A percentile compares a stretch with the other conserved stretches of the same genome.
These are phyloP conservation scores for Nannochloropsis gaditana DNA, from an alignment of 108 stramenopile species.

Conservation along the genomic window DNA sequence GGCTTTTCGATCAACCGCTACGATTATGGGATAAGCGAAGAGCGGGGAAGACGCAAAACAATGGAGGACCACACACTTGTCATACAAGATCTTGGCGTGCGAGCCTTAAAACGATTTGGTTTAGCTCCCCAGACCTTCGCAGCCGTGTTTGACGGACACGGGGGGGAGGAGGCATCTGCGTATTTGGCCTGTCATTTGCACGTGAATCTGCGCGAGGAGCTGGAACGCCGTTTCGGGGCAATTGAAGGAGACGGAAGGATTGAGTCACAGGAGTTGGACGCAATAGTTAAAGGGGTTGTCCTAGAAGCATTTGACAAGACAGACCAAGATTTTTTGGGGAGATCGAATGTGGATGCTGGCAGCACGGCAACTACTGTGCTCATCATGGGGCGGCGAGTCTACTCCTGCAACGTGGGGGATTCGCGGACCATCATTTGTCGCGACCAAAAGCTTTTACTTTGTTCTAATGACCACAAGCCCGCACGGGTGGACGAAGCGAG, in stretches of 20 bases:
- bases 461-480: slow-evolving; percentile 94
- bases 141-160: slow-evolving; percentile 95
- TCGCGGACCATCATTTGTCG: slow-evolving; percentile 83
- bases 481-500: slow-evolving; percentile 83
- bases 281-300: slow-evolving; percentile 52
- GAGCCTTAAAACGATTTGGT: slow-evolving; percentile 23
- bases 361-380: slow-evolving; percentile 87
- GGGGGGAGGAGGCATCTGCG: slow-evolving; percentile 83
- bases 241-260: neutral
- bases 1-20: slow-evolving; percentile 92
- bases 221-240: neutral
- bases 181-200: slow-evolving; percentile 56
- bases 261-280: slow-evolving; percentile 30
- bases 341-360: slow-evolving; percentile 62
- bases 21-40: slow-evolving; percentile 90
- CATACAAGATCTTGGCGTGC: slow-evolving; percentile 39
- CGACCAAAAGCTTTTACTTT: slow-evolving; percentile 70
- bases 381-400: slow-evolving; percentile 75
- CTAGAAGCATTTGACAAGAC: slow-evolving; percentile 74
- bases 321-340: slow-evolving; percentile 78
- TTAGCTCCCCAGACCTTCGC: slow-evolving; percentile 66
- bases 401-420: slow-evolving; percentile 94
- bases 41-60: slow-evolving; percentile 78
- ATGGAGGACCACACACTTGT: slow-evolving; percentile 70
- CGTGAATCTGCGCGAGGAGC: neutral